phyloP scores from a whole-genome alignment of 208 protist genomes.

The Herpetomonas tarakana region DNA sequence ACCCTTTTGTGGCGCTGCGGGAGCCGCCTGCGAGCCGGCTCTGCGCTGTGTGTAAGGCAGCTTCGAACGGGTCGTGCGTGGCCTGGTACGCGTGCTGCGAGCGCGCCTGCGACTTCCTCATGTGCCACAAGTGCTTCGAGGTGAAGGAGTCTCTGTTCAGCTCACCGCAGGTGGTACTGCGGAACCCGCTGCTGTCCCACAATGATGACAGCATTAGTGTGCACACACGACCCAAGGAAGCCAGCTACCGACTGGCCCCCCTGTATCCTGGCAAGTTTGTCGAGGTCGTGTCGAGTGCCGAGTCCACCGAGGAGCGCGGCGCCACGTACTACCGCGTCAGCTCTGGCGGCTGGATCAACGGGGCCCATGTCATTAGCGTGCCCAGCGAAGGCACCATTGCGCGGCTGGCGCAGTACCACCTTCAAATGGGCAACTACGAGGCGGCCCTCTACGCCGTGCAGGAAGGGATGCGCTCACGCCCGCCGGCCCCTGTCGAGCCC shows the following conservation, averaged over 20 bases:
- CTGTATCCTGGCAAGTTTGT: conserved; percentile 62
- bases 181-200: conserved; percentile 48
- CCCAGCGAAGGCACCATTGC: conserved; percentile 39
- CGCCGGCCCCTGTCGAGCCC: background rate
- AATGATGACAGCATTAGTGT: conserved; percentile 41
- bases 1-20: conserved; percentile 35
- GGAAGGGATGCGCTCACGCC: background rate
- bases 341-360: conserved; percentile 74
- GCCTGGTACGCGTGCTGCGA: conserved; percentile 58
- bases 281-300: conserved; percentile 62
- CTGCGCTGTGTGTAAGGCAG: conserved; percentile 67
- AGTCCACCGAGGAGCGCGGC: conserved; percentile 32
- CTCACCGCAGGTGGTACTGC: conserved; percentile 61
- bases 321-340: conserved; percentile 63
- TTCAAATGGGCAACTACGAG: conserved; percentile 12
- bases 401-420: conserved; percentile 31
- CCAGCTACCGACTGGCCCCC: conserved; percentile 57
- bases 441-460: background rate
- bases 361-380: conserved; percentile 58
- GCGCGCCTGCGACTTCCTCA: conserved; percentile 36
- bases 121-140: conserved; percentile 80
- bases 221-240: conserved; percentile 52
- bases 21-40: conserved; percentile 3
- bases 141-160: conserved; percentile 67
- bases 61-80: conserved; percentile 34